Conservation (phyloP, 139 green algal genomes). For the Picochlorum sp. region DNA sequence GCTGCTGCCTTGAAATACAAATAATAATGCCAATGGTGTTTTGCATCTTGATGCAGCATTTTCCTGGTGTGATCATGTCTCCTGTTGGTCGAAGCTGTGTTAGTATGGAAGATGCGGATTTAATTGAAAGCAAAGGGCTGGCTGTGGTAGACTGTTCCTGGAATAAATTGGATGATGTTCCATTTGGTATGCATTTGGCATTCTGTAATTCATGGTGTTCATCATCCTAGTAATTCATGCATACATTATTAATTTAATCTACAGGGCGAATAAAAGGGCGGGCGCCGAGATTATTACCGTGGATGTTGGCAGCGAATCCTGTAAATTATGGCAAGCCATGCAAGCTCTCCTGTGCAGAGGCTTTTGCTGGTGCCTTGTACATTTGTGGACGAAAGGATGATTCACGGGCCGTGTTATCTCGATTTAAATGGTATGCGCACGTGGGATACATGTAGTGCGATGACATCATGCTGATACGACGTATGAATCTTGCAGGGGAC, state of each 20-base stretch:
- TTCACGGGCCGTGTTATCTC: constrained; percentile 47
- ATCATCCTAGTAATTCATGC: too few species aligned
- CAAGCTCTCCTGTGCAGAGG: constrained; percentile 96
- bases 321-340: constrained; percentile 91
- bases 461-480: too few species aligned
- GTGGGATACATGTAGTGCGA: not conserved
- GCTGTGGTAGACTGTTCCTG: constrained; percentile 98
- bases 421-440: constrained; percentile 78
- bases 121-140: constrained; percentile 71
- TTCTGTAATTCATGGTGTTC: too few species aligned
- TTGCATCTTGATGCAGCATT: constrained; percentile 24
- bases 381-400: constrained; percentile 68
- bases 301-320: constrained; percentile 93
- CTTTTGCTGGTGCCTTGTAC: constrained; percentile 72
- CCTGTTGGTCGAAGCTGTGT: constrained; percentile 57
- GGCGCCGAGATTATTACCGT: constrained; percentile 83
- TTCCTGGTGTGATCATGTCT: constrained; percentile 77
- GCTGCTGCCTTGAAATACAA: too few species aligned
- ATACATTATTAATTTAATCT: too few species aligned
- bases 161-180: constrained; percentile 91
- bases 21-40: not conserved
- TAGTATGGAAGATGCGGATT: constrained; percentile 64
- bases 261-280: constrained; percentile 61
- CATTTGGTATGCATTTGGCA: constrained; percentile 57
- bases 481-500: constrained; percentile 50